Evolutionary conservation across 2,329 filamentous ascomycete species (phyloP).

Genomic region (Paramyrothecium sp.): DNA sequence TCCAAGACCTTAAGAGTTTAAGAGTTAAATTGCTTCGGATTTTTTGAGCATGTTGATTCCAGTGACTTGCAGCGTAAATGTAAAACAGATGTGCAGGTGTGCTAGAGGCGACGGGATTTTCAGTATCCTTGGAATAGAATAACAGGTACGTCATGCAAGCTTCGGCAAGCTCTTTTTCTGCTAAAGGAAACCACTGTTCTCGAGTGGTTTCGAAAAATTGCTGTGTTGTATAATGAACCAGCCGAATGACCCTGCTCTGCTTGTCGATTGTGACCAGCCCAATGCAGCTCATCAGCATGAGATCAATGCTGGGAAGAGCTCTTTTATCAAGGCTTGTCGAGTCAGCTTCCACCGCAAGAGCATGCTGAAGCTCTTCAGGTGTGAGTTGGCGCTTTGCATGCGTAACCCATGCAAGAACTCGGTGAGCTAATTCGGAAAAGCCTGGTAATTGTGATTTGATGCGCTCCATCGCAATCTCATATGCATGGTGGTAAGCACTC

Average conservation of each 20-base stretch:
- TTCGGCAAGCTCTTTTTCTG: conserved; percentile 21
- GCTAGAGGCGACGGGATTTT: too few relatives aligned
- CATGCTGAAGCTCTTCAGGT: conserved; percentile 36
- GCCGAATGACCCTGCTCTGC: conserved; percentile 32
- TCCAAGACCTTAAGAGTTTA: conserved; percentile 10
- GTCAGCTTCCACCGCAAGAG: conserved; percentile 33
- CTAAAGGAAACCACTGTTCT: conserved; percentile 26
- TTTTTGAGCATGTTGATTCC: conserved; percentile 8
- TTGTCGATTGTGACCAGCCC: conserved; percentile 40
- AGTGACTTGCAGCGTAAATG: conserved; percentile 13
- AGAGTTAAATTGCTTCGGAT: too few relatives aligned
- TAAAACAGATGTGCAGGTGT: conserved; percentile 6
- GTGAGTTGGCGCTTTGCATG: conserved; percentile 31
- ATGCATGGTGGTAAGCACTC: conserved; percentile 32
- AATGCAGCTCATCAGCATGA: conserved; percentile 35
- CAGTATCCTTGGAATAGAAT: conserved; percentile 10
- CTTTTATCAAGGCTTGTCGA: conserved; percentile 27
- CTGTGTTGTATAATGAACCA: conserved; percentile 45
- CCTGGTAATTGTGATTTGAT: conserved; percentile 35
- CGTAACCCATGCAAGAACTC: conserved; percentile 38
- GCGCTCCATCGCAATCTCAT: conserved; percentile 38
- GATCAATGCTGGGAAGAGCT: conserved; percentile 28
- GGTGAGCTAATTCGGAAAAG: conserved; percentile 31
- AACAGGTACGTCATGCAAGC: conserved; percentile 35
- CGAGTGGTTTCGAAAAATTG: conserved; percentile 37